These are phyloP conservation scores for Epithele typhae DNA, from an alignment of 768 basidiomycete species.

Conservation along the genomic window DNA sequence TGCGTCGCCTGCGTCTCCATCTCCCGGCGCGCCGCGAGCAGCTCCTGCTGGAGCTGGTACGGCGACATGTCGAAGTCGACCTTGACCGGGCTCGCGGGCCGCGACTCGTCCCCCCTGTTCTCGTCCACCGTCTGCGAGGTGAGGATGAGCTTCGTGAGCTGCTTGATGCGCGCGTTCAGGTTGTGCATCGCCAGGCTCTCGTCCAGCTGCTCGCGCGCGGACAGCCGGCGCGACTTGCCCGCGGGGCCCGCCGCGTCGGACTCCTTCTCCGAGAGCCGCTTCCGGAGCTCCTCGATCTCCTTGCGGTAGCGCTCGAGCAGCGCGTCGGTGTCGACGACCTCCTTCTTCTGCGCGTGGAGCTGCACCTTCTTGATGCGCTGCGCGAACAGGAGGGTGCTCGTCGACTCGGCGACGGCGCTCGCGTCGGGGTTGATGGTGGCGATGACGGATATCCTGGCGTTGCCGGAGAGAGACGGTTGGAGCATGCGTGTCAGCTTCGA, in stretches of 20 bases:
- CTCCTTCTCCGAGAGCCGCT: constrained; percentile 65
- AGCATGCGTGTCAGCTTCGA: constrained; percentile 93
- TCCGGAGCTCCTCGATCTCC: constrained; percentile 89
- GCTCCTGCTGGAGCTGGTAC: constrained; percentile 87
- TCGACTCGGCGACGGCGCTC: constrained; percentile 75
- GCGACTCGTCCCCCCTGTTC: constrained; percentile 59
- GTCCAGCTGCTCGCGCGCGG: constrained; percentile 69
- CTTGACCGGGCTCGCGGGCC: constrained; percentile 81
- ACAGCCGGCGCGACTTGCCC: constrained; percentile 35
- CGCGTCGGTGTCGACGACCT: constrained; percentile 89
- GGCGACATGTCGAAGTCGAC: constrained; percentile 88
- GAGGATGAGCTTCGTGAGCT: constrained; percentile 78
- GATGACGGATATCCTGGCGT: constrained; percentile 93
- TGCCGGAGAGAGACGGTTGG: constrained; percentile 91
- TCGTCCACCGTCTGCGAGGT: constrained; percentile 84
- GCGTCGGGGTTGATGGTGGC: constrained; percentile 91
- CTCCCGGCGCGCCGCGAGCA: constrained; percentile 72
- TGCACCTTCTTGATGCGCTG: constrained; percentile 88
- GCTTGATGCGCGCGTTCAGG: constrained; percentile 73
- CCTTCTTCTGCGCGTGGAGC: constrained; percentile 87
- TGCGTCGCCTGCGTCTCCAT: constrained; percentile 79
- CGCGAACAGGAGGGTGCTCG: constrained; percentile 88
- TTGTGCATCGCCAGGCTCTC: constrained; percentile 84
- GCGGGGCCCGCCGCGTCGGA: constrained; percentile 43
- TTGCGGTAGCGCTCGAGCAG: constrained; percentile 91